Conservation (phyloP, 108 stramenopile species). For the Nitzschia palea region DNA sequence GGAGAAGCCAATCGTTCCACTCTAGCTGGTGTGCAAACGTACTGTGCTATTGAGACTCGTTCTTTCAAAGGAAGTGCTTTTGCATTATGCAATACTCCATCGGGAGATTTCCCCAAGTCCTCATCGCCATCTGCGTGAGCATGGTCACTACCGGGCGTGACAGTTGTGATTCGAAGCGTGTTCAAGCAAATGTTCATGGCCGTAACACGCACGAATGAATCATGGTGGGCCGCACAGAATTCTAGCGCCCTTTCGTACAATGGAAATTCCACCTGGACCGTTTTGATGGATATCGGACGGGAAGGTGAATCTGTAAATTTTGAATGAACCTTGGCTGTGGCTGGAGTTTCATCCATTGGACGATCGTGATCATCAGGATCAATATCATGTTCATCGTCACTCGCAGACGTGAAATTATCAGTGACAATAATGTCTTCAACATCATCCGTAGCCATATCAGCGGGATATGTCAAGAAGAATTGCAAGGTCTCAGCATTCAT, state of each 20-base stretch:
- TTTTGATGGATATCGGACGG: conserved; percentile 25
- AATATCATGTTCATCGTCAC: conserved; percentile 6
- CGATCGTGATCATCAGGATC: conserved; percentile 22
- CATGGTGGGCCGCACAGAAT: conserved; percentile 79
- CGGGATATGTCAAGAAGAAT: conserved; percentile 78
- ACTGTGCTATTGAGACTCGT: conserved; percentile 77
- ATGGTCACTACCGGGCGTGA: conserved; percentile 26
- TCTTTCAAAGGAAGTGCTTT: conserved; percentile 74
- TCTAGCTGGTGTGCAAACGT: conserved; percentile 73
- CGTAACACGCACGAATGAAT: conserved; percentile 84
- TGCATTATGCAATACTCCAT: conserved; percentile 62
- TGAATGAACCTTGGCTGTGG: background rate
- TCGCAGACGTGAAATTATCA: background rate
- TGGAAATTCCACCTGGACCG: conserved; percentile 66
- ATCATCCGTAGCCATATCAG: conserved; percentile 25
- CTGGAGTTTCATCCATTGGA: conserved; percentile 37
- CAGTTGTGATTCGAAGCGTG: conserved; percentile 72
- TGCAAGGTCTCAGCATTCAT: conserved; percentile 88
- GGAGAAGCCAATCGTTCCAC: conserved; percentile 75
- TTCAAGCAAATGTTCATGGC: conserved; percentile 92
- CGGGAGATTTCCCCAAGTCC: conserved; percentile 45
- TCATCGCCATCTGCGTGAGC: background rate
- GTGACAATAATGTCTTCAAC: conserved; percentile 20
- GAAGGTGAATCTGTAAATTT: too few relatives aligned
- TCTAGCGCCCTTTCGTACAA: conserved; percentile 84